Conservation (phyloP, 768 basidiomycete genomes). For the Amanita phalloides region DNA sequence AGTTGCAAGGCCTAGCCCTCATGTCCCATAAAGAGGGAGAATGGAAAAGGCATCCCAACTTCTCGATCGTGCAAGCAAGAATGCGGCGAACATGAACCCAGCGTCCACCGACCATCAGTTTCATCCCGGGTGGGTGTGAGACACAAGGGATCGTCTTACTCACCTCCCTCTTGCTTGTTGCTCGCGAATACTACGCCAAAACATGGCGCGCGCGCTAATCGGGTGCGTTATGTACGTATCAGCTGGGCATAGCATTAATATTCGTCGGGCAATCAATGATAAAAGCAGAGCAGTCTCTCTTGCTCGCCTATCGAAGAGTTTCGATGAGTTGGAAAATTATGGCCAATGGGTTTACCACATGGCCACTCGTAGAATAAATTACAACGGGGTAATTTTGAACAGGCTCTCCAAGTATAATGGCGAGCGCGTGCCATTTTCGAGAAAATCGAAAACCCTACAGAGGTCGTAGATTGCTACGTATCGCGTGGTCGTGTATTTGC, state of each 20-base stretch:
- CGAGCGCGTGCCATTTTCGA: neutral
- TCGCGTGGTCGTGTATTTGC: neutral
- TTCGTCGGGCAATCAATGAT: neutral
- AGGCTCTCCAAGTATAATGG: constrained; percentile 1
- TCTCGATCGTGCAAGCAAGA: neutral
- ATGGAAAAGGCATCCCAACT: neutral
- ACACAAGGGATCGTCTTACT: neutral
- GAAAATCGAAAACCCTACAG: neutral
- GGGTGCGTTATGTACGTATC: neutral
- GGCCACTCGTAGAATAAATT: neutral
- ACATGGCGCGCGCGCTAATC: neutral
- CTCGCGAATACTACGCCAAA: neutral
- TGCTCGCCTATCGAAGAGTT: neutral
- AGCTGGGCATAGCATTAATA: neutral
- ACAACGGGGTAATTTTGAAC: neutral
- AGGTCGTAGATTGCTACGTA: neutral
- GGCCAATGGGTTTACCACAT: neutral
- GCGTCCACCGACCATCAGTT: neutral
- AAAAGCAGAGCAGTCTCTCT: neutral
- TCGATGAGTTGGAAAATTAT: neutral
- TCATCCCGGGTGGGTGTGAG: neutral
- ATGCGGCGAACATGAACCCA: neutral
- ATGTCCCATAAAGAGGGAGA: neutral
- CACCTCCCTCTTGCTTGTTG: neutral
- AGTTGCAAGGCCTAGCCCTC: neutral